Percentiles rank a stretch among this genome's conserved stretches.
These are phyloP conservation scores for Jamesozyma lodderae DNA, from an alignment of 805 yeast genomes.

Conservation along the genomic window DNA sequence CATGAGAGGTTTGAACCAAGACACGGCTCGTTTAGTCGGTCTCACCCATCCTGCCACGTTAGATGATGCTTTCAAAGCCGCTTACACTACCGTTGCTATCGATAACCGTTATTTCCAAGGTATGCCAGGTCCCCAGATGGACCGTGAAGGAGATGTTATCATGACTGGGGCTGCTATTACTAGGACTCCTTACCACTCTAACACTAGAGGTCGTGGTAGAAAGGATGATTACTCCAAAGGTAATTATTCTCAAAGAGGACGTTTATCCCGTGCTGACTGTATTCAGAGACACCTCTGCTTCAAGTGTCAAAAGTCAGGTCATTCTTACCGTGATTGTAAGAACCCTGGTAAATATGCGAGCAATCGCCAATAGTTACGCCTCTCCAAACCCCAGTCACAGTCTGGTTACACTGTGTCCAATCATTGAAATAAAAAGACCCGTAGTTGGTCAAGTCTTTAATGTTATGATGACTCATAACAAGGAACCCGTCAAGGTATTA, in stretches of 20 bases:
- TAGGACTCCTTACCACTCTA: neutral
- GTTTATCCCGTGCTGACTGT: neutral
- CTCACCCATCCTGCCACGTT: neutral
- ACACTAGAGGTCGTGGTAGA: neutral
- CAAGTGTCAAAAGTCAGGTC: conserved; percentile 1
- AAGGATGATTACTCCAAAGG: too few relatives aligned
- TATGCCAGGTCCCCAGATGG: neutral
- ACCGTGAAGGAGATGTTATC: neutral
- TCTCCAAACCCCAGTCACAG: neutral
- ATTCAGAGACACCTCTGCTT: conserved; percentile 1
- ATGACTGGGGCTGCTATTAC: neutral
- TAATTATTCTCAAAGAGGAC: too few relatives aligned
- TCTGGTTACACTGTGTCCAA: neutral
- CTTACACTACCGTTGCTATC: conserved; percentile 2
- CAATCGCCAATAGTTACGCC: neutral
- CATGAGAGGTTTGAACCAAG: neutral
- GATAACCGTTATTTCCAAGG: neutral
- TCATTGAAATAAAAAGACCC: neutral
- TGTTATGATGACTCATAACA: neutral
- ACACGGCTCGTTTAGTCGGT: neutral
- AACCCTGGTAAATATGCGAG: neutral
- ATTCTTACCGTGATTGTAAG: conserved; percentile 1
- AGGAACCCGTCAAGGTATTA: neutral
- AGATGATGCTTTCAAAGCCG: neutral
- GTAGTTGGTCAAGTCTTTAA: neutral